phyloP scores from a whole-genome alignment of 2,329 filamentous ascomycete genomes.

The Colletotrichum limetticola region DNA sequence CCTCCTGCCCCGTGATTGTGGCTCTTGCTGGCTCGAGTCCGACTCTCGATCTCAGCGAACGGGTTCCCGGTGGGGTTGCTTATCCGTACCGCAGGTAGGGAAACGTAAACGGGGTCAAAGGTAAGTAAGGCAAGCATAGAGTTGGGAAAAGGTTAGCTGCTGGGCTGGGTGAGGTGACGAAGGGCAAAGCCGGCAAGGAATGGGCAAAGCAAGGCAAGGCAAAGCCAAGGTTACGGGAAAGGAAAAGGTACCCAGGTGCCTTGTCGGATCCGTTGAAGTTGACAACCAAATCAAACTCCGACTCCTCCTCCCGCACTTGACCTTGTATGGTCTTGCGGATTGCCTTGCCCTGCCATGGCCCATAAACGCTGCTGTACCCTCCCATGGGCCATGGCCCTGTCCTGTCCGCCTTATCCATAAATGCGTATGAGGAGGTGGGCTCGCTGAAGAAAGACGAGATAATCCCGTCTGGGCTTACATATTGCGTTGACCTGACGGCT shows the following conservation, averaged over 20 bases:
- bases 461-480: background rate
- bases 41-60: background rate
- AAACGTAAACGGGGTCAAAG: background rate
- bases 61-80: conserved; percentile 4
- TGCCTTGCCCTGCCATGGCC: background rate
- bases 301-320: conserved; percentile 20
- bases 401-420: conserved; percentile 12
- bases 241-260: conserved; percentile 30
- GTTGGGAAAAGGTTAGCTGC: background rate
- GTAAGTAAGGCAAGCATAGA: background rate
- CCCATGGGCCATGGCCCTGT: background rate
- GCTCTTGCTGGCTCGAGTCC: conserved; percentile 15
- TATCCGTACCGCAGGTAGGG: conserved; percentile 5
- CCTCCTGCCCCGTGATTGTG: conserved; percentile 1
- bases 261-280: conserved; percentile 2
- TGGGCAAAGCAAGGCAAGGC: background rate
- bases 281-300: background rate
- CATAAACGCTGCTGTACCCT: background rate
- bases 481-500: background rate
- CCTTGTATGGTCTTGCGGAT: background rate
- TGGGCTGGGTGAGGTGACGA: background rate
- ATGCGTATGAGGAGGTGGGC: background rate
- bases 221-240: background rate
- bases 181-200: background rate
- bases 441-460: background rate